phyloP scores from a whole-genome alignment of 306 rosid genomes.

The Arachis hypogaea region DNA sequence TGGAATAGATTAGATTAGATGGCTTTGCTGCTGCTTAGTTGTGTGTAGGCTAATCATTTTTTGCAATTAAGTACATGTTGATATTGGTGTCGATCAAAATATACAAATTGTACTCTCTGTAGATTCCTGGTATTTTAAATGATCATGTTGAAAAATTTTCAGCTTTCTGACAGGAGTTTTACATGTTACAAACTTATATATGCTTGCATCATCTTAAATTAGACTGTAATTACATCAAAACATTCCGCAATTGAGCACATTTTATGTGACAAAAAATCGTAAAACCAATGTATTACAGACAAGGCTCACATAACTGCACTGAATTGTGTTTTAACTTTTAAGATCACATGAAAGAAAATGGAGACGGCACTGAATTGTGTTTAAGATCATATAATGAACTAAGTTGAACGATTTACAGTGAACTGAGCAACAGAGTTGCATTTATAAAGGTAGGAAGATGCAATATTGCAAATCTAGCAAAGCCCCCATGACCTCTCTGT shows the following conservation, averaged over 20 bases:
- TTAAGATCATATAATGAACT: background rate
- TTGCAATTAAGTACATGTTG: background rate
- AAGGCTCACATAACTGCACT: too few species aligned
- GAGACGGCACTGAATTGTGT: too few species aligned
- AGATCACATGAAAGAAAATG: too few species aligned
- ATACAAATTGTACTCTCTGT: background rate
- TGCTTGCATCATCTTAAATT: background rate
- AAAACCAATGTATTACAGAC: too few species aligned
- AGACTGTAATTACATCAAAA: background rate
- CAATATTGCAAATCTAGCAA: background rate
- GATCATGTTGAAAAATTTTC: background rate
- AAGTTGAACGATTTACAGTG: background rate
- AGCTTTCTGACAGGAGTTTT: background rate
- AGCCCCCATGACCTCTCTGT: constrained; percentile 36
- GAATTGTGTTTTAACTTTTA: too few species aligned
- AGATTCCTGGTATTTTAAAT: constrained; percentile 22
- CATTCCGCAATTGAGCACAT: background rate
- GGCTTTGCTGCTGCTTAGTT: background rate
- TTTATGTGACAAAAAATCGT: background rate
- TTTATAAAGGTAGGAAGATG: background rate
- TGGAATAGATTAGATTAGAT: too few species aligned
- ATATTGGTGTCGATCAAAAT: background rate
- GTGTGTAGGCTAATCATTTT: constrained; percentile 13
- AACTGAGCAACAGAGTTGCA: background rate
- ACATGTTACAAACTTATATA: background rate